Conservation (phyloP, 2,329 filamentous ascomycete species). For the Ceratocystis lukuohia region DNA sequence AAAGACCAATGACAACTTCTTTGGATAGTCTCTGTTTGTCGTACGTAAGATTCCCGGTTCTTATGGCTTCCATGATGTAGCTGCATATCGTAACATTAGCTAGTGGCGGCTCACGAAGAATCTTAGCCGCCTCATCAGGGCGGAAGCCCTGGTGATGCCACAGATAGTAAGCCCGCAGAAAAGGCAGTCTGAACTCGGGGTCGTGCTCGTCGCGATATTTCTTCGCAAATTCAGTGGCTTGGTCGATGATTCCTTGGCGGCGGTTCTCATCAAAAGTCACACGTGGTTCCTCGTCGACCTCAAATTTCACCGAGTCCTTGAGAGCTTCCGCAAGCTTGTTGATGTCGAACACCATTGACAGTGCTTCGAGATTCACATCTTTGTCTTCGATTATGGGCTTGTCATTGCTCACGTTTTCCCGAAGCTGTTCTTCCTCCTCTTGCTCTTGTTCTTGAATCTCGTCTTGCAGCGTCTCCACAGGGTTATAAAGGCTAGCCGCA, state of each 20-base stretch:
- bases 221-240: neutral
- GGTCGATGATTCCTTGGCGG: neutral
- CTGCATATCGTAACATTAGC: constrained; percentile 39
- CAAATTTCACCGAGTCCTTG: constrained; percentile 22
- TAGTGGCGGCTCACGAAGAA: constrained; percentile 49
- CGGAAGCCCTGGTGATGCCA: constrained; percentile 45
- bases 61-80: constrained; percentile 47
- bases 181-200: constrained; percentile 20
- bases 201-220: constrained; percentile 6
- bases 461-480: neutral
- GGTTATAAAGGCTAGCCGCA: neutral
- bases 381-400: constrained; percentile 13
- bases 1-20: constrained; percentile 30
- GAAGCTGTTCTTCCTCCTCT: neutral
- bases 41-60: constrained; percentile 37
- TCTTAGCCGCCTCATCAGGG: constrained; percentile 36
- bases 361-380: constrained; percentile 15
- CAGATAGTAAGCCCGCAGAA: constrained; percentile 47
- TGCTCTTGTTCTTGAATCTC: constrained; percentile 9
- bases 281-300: constrained; percentile 21
- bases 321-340: constrained; percentile 17
- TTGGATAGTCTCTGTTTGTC: constrained; percentile 32
- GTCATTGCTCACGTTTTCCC: neutral
- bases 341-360: constrained; percentile 15
- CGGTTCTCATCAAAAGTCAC: neutral